These are phyloP conservation scores for Phytopythium sindhum DNA, from an alignment of 352 stramenopile genomes.

Conservation along the genomic window DNA sequence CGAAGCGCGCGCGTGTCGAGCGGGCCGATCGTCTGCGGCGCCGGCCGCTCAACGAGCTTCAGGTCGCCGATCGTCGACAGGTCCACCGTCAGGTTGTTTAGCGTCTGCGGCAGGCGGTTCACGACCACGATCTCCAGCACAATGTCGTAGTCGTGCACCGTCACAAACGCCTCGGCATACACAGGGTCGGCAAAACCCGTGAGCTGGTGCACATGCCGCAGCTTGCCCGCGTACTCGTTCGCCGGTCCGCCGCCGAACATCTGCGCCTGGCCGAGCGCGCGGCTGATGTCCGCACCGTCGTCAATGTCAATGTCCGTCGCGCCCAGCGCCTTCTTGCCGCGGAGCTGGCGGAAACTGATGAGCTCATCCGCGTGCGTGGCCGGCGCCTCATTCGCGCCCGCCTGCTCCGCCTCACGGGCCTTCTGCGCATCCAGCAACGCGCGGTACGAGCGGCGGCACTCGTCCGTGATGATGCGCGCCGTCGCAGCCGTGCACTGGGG, in stretches of 20 bases:
- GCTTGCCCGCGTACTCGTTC: slow-evolving; percentile 88
- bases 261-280: slow-evolving; percentile 89
- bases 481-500: slow-evolving; percentile 65
- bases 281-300: slow-evolving; percentile 95
- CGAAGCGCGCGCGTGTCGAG: slow-evolving; percentile 96
- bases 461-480: slow-evolving; percentile 73
- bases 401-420: slow-evolving; percentile 56
- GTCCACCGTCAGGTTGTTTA: slow-evolving; percentile 99
- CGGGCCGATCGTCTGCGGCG: slow-evolving; percentile 96
- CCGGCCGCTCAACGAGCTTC: slow-evolving; percentile 98
- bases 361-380: slow-evolving; percentile 91
- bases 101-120: slow-evolving; percentile 97
- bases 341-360: slow-evolving; percentile 97
- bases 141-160: slow-evolving; percentile 99
- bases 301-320: slow-evolving; percentile 97
- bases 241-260: slow-evolving; percentile 26
- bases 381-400: slow-evolving; percentile 46
- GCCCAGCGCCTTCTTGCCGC: slow-evolving; percentile 89
- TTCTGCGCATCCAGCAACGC: slow-evolving; percentile 76
- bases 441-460: slow-evolving; percentile 78
- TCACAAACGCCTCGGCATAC: slow-evolving; percentile 99
- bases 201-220: slow-evolving; percentile 98
- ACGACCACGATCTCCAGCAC: slow-evolving; percentile 98
- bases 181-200: slow-evolving; percentile 99
- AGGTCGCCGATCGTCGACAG: slow-evolving; percentile 99